Evolutionary conservation across 225 moss, liverwort and hornwort species (phyloP), one percentile per base, ranked within the genome.

Genomic region (Polytrichum commune): DNA sequence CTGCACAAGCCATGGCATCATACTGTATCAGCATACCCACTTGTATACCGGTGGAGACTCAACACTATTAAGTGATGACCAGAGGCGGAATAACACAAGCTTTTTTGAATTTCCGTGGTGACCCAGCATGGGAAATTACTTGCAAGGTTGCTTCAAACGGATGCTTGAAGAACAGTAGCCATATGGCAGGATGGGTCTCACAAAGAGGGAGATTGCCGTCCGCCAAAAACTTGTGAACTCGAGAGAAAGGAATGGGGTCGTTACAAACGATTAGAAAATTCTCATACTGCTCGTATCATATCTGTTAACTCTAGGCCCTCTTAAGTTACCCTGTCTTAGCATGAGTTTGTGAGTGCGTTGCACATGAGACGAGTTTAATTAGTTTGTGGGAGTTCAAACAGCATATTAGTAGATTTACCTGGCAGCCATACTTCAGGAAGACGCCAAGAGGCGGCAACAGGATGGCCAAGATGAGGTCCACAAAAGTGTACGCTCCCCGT

Each of bases 381-480:
- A 46, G 13, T 46, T 46, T 46, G 46, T 3, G 4, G 46, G 46
- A 4, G 46, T 13, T 46, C 13, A 4, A 16, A 1, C 46, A 46
- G 35, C 0, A 35, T 8, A 35, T 35, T 32, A 6, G 8, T 35
- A 35, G 9, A 2, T 35, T 71, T 26, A 71, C 71, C 71, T 22
- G 22, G 71, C 60, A 62, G 60, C 71, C 71, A 33, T 71, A 71
- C 20, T n/a, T 60, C 16, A 71, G 61, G 71, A 71, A 71, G 30
- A 71, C 71, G 5, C 71, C 71, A 0, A 71, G 61, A 23, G 71
- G 71, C 33, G 71, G 71, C 71, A 71, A 62, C 24, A 71, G 20
- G 71, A 71, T 71, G 33, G 71, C 71, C 5, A 71, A 5, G 27
- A 63, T 19, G 63, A 63, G 1, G 18, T 63, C 63, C 27, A 63